Base-by-base conservation (phyloP, 768 basidiomycete species). In the Termitomyces heimii region DNA sequence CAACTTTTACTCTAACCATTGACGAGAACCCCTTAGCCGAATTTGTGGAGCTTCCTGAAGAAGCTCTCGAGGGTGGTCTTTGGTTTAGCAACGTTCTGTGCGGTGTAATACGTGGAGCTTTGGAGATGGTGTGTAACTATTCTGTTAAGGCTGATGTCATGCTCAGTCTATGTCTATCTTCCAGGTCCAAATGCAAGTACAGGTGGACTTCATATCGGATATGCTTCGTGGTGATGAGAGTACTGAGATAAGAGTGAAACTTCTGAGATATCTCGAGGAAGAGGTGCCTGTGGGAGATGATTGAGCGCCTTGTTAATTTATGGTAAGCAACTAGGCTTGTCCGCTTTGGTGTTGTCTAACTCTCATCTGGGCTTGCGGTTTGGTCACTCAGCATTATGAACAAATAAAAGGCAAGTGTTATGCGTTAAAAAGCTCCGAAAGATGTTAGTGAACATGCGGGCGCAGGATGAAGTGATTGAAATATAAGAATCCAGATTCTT, bases 41-140 rank as follows among this genome's bases (percentile, higher is more conserved):
- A 66, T 98, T 99, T 71, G 96, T 96, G 24, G 97, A 98, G 67
- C 78, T 99, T 22, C 96, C 97, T 0, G 90, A 94, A 52, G 94
- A 97, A 63, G 94, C 83, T 2, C 75, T 95, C 28, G 92, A 96
- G 66, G 93, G 93, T 18, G 95, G 94, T 1, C 73, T 99, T 35
- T 97, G 94, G 92, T 98, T 94, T 70, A 94, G 92, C 71, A 98
- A 98, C 71, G 88, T 98, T 43, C 75, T 97, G 1, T 96, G 94
- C 66, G 97, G 97, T 5, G 96, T 98, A 8, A 71, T 98, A 49
- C 77, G 95, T 53, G 97, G 97, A 3, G 84, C 94, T 35, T 70
- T 99, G 51, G 97, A 99, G 75, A 98, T 99, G 97, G 97, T 97
- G 65, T 60, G 81, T 71, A 22, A 48, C 16, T 40, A 43, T n/a